Evolutionary conservation across 345 rosid species (phyloP).

Genomic region (Populus ilicifolia): DNA sequence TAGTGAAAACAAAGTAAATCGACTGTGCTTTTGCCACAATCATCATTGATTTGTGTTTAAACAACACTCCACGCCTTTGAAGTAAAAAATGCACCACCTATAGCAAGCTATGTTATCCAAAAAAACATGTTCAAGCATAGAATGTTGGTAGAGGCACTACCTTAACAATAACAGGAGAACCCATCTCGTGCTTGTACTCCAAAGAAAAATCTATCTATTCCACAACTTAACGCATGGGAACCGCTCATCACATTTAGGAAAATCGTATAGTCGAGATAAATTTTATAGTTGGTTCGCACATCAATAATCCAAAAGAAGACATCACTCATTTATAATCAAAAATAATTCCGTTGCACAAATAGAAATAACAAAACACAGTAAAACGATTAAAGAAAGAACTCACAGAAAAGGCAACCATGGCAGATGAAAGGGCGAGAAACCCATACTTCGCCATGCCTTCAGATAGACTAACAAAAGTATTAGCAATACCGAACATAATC

Average conservation of each 20-base stretch:
- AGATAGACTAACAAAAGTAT: conserved; percentile 69
- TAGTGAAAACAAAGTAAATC: too few species aligned
- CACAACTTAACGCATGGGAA: neutral
- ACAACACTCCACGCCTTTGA: too few species aligned
- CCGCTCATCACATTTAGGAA: neutral
- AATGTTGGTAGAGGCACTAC: too few species aligned
- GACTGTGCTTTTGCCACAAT: too few species aligned
- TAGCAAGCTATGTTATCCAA: too few species aligned
- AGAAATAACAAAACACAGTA: neutral
- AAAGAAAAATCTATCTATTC: neutral
- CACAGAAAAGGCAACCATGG: conserved; percentile 81
- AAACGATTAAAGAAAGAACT: conserved; percentile 27
- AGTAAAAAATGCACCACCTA: too few species aligned
- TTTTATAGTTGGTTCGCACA: neutral
- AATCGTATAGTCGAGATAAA: neutral
- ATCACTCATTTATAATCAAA: neutral
- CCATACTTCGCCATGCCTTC: conserved; percentile 95
- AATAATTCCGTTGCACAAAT: neutral
- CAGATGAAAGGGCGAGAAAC: conserved; percentile 84
- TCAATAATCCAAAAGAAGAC: neutral
- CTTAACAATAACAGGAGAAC: neutral
- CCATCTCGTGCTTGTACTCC: neutral
- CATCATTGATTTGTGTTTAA: too few species aligned
- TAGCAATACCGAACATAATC: conserved; percentile 88
- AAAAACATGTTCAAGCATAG: too few species aligned